Conservation (phyloP, 495 filamentous ascomycete genomes). For the Podospora anserina region DNA sequence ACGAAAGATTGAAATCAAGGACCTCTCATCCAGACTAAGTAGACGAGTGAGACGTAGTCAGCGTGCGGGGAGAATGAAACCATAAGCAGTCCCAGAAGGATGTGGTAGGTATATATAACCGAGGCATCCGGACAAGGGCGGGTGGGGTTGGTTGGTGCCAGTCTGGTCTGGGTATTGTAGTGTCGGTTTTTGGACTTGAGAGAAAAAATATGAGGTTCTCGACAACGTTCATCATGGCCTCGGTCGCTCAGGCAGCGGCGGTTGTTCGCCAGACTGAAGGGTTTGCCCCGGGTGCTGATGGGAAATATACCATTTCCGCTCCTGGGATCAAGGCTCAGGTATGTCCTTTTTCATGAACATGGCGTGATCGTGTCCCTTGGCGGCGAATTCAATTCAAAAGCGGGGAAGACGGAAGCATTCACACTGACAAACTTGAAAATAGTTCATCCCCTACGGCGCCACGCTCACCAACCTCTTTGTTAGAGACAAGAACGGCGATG, state of each 20-base stretch:
- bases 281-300: conserved; percentile 33
- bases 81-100: background rate
- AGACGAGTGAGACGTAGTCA: background rate
- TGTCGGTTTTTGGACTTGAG: background rate
- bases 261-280: conserved; percentile 3
- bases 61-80: conserved; percentile 5
- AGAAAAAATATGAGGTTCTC: conserved; percentile 17
- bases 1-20: background rate
- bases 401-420: background rate
- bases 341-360: conserved; percentile 8
- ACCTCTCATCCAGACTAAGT: background rate
- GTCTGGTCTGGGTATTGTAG: background rate
- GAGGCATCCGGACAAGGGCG: background rate
- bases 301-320: conserved; percentile 49
- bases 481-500: conserved; percentile 53
- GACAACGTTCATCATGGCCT: conserved; percentile 3
- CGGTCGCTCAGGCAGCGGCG: conserved; percentile 12
- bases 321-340: conserved; percentile 52
- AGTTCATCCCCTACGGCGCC: conserved; percentile 57
- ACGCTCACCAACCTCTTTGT: conserved; percentile 57
- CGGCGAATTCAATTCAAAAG: background rate
- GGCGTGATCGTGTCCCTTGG: background rate
- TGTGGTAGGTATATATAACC: background rate
- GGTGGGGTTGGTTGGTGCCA: background rate
- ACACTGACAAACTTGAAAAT: background rate